Conservation (phyloP, 306 rosid species). For the Arachis hypogaea region DNA sequence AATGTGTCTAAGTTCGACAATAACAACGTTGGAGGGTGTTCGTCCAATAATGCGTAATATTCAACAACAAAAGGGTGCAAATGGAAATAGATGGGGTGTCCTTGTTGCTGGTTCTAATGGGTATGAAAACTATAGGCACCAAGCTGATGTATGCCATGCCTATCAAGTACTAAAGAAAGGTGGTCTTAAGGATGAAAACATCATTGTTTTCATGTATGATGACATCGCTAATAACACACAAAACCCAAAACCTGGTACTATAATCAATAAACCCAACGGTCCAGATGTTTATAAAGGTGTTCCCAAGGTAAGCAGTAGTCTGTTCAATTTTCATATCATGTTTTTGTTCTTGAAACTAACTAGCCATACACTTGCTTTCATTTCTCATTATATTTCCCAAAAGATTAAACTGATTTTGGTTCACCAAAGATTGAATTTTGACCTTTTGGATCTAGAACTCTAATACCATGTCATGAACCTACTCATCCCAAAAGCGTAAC, state of each 20-base stretch:
- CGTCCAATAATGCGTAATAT: not conserved
- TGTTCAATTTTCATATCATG: too few relatives aligned
- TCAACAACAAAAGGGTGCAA: not conserved
- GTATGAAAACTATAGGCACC: slow-evolving; percentile 42
- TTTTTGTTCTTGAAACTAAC: too few relatives aligned
- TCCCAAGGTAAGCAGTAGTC: slow-evolving; percentile 33
- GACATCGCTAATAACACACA: slow-evolving; percentile 23
- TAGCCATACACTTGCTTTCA: too few relatives aligned
- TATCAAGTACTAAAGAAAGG: slow-evolving; percentile 38
- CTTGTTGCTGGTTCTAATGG: slow-evolving; percentile 41
- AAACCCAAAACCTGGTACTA: slow-evolving; percentile 31
- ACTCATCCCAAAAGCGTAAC: too few relatives aligned
- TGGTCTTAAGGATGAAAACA: slow-evolving; percentile 42
- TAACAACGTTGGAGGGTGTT: slow-evolving; percentile 19
- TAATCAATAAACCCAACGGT: slow-evolving; percentile 43
- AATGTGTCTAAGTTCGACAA: not conserved
- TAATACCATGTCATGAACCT: too few relatives aligned
- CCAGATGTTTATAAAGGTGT: slow-evolving; percentile 39
- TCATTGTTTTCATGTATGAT: slow-evolving; percentile 44
- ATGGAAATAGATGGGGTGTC: slow-evolving; percentile 39
- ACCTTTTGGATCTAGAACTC: too few relatives aligned
- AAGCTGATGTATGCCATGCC: slow-evolving; percentile 49
- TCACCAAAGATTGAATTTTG: too few relatives aligned
- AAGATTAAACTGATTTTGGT: too few relatives aligned
- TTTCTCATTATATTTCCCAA: too few relatives aligned